Evolutionary conservation across 108 stramenopile species (phyloP), one percentile per base, ranked within the genome.

Genomic region (Chaetoceros muelleri): DNA sequence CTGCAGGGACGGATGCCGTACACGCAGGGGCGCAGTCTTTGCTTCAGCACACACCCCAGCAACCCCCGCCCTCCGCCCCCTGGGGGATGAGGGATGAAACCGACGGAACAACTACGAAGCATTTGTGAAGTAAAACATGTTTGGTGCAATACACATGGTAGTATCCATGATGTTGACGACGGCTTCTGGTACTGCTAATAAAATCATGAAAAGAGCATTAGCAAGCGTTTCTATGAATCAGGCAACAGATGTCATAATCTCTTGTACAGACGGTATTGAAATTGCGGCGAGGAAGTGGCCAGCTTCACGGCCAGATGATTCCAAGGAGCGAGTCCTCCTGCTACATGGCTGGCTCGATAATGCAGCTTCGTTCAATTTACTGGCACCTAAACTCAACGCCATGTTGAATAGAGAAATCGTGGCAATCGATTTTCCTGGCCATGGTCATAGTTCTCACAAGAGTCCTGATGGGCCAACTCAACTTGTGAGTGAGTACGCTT

Each of bases 341-440:
- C 13, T 40, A 13, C 34, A 40, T 40, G 34, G 34, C 13, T 40
- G 34, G 34, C 13, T 40, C 5, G 34, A 40, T 40, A 40, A 40
- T 40, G 13, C 8, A 10, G 13, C 5, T 40, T 10, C 8, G 8
- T 40, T 40, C 34, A 13, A 40, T 40, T 13, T 40, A 10, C 34
- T 40, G 5, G 5, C 13, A 40, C 34, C 34, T 10, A 40, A 13
- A 40, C 34, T 40, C 8, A 10, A 13, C 34, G 5, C 34, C 5
- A 13, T 10, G 8, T n/a, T 10, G 44, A 13, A 40, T 10, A 40
- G 34, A 13, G 34, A 40, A 40, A 40, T 40, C 5, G 57, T 80
- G 45, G 65, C 74, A 44, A 44, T 68, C 10, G 82, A 84, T 63
- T 74, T 84, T 46, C 82, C 82, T 18, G 79, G 82, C 0, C 82